Conservation (phyloP, 345 rosid genomes). For the Dimocarpus longan region DNA sequence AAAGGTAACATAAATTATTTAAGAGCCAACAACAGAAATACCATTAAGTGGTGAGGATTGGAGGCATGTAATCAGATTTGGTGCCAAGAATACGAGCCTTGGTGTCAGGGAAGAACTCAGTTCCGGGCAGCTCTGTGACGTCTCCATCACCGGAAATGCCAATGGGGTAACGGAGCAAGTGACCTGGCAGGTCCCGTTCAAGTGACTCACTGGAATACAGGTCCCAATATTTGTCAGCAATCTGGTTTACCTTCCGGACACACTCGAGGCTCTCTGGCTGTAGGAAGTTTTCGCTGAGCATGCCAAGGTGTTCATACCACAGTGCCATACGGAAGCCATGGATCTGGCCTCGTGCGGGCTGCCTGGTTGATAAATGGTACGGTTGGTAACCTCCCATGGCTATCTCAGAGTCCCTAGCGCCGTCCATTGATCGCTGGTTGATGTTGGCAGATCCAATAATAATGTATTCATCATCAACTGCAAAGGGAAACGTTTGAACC, state of each 20-base stretch:
- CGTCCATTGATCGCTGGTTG: constrained; percentile 98
- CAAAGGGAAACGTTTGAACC: constrained; percentile 12
- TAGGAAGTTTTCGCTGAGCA: constrained; percentile 82
- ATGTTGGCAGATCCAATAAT: constrained; percentile 96
- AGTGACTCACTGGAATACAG: constrained; percentile 76
- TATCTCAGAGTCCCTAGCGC: constrained; percentile 97
- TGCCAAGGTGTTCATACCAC: constrained; percentile 98
- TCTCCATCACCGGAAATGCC: constrained; percentile 63
- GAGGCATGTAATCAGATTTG: constrained; percentile 91
- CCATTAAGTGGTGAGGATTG: constrained; percentile 82
- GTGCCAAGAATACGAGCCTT: constrained; percentile 84
- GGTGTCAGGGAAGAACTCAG: constrained; percentile 83
- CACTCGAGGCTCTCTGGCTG: constrained; percentile 71
- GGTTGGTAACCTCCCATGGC: constrained; percentile 99
- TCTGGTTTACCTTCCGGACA: constrained; percentile 65
- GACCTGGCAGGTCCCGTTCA: constrained; percentile 86
- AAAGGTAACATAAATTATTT: constrained; percentile 3
- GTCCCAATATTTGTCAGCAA: constrained; percentile 93
- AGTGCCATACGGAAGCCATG: constrained; percentile 95
- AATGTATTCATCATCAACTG: constrained; percentile 98
- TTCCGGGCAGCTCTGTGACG: constrained; percentile 71
- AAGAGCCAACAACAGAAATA: not conserved
- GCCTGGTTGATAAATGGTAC: constrained; percentile 66
- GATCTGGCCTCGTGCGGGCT: constrained; percentile 89
- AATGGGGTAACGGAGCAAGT: constrained; percentile 86